Conservation (phyloP, 108 stramenopile species). For the Aurantiochytrium sp. region DNA sequence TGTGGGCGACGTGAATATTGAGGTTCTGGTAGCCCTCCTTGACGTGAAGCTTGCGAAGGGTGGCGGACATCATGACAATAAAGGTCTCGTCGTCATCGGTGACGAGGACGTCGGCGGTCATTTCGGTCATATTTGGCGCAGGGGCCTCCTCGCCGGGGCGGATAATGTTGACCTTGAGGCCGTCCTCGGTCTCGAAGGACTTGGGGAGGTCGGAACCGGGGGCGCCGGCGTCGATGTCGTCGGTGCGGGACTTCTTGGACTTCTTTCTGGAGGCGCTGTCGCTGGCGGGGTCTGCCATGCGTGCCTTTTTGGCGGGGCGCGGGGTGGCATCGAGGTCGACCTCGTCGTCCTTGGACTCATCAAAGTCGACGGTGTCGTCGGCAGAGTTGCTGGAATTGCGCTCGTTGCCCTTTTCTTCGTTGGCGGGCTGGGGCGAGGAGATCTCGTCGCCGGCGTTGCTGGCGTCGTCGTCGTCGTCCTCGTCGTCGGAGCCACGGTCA, state of each 20-base stretch:
- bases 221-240: background rate
- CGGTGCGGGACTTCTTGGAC: background rate
- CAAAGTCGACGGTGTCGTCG: background rate
- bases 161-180: background rate
- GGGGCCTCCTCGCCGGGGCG: background rate
- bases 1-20: background rate
- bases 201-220: background rate
- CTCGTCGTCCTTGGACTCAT: background rate
- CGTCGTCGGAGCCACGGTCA: background rate
- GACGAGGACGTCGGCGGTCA: constrained; percentile 3
- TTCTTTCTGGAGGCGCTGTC: too few species aligned
- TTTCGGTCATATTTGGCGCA: background rate
- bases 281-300: background rate
- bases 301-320: background rate
- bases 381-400: background rate
- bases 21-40: background rate
- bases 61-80: background rate
- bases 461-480: background rate
- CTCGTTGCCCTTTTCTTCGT: background rate
- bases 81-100: constrained; percentile 9
- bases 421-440: too few species aligned
- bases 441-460: background rate
- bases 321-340: background rate
- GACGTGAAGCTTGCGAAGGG: background rate
- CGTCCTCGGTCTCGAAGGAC: background rate